Evolutionary conservation across 345 rosid species (phyloP), one percentile per base, ranked within the genome.

Genomic region (Bretschneidera sinensis): DNA sequence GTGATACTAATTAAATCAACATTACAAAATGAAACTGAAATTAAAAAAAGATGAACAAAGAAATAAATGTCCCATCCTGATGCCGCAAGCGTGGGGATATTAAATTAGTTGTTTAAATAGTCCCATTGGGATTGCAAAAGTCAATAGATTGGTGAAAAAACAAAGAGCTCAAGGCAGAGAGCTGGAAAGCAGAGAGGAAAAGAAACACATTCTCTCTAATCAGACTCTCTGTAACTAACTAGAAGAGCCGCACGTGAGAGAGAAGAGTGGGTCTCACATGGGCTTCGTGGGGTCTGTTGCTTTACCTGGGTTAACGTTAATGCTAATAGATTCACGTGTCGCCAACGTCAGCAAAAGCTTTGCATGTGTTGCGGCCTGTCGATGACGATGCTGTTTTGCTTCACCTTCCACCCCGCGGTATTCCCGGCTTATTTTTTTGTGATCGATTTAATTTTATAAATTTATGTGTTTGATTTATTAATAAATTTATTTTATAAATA

Each of bases 301-400:
- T n/a, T n/a, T n/a, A n/a, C n/a, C n/a, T n/a, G n/a, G n/a, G n/a
- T n/a, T n/a, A n/a, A n/a, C n/a, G n/a, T n/a, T n/a, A n/a, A n/a
- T n/a, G n/a, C n/a, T 56, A 55, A 60, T 47, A 21, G 60, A 59
- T 65, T 66, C 81, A 80, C 84, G 79, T 80, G 84, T 70, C 79
- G 77, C 53, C 51, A 48, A 68, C 79, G 81, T 76, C 65, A 71
- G 51, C n/a, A n/a, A n/a, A 0, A 55, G 59, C 15, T 25, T 39
- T 47, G 74, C 84, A 67, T 24, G 63, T 45, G 77, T 64, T 78
- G 79, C 81, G 84, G 76, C 84, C 82, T 79, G 73, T 77, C 68
- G 77, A 35, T 59, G 79, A 57, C 16, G 0, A 73, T 60, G 71
- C 81, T 74, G 78, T 61, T 57, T 21, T 55, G 21, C 48, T 55